A percentile compares a stretch with the other conserved stretches of the same genome.
Conservation (phyloP, 495 filamentous ascomycete genomes). For the Trichoderma virens region DNA sequence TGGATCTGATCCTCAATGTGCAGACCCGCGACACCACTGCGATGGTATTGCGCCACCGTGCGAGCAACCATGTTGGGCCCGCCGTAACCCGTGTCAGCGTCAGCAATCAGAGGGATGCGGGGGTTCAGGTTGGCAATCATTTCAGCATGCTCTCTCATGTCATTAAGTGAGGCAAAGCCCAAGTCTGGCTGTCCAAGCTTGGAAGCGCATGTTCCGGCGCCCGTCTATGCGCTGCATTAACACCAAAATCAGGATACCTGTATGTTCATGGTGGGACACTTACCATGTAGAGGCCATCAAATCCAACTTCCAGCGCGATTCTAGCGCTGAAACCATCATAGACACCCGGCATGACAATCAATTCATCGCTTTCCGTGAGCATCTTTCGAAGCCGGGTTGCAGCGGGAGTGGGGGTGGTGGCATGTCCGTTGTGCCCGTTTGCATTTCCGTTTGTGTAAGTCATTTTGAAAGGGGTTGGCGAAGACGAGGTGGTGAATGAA, state of each 20-base stretch:
- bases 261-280: slow-evolving; percentile 14
- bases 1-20: slow-evolving; percentile 66
- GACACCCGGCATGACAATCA: slow-evolving; percentile 56
- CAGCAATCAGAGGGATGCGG: slow-evolving; percentile 53
- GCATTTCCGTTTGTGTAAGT: neutral
- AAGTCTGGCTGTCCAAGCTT: slow-evolving; percentile 58
- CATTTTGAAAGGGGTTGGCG: neutral
- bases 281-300: slow-evolving; percentile 57
- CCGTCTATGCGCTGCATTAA: slow-evolving; percentile 31
- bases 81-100: slow-evolving; percentile 61
- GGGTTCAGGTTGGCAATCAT: slow-evolving; percentile 61
- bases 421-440: neutral
- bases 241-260: slow-evolving; percentile 15
- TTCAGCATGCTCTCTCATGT: slow-evolving; percentile 57
- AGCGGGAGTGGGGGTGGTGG: slow-evolving; percentile 23
- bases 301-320: slow-evolving; percentile 52
- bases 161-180: slow-evolving; percentile 52
- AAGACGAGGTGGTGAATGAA: neutral
- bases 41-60: slow-evolving; percentile 55
- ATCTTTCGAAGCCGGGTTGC: slow-evolving; percentile 42
- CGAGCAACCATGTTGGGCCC: slow-evolving; percentile 56
- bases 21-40: slow-evolving; percentile 60
- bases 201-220: slow-evolving; percentile 59
- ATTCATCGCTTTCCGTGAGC: slow-evolving; percentile 24
- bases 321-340: slow-evolving; percentile 65